Percentiles rank a stretch among this genome's conserved stretches.
These are phyloP conservation scores for Salinomyces thailandicus DNA, from an alignment of 2,329 filamentous ascomycete genomes.

Conservation along the genomic window DNA sequence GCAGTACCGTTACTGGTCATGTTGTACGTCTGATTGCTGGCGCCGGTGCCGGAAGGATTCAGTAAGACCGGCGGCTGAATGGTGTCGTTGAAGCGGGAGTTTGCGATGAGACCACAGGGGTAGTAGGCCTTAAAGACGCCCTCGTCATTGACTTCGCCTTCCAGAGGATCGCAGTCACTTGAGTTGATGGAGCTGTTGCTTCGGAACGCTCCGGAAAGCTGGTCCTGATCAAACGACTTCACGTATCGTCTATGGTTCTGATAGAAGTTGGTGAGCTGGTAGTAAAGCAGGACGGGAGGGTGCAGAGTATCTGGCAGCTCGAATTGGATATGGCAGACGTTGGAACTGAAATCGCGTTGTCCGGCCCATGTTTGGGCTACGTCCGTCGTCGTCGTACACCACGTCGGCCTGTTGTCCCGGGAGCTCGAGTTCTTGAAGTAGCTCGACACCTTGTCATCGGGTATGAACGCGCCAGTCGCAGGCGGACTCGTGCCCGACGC, in stretches of 20 bases:
- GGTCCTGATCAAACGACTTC: constrained; percentile 71
- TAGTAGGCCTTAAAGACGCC: constrained; percentile 60
- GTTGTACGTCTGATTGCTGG: constrained; percentile 46
- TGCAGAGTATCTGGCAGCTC: constrained; percentile 66
- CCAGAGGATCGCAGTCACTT: constrained; percentile 67
- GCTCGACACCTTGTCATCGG: constrained; percentile 47
- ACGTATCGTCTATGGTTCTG: constrained; percentile 97
- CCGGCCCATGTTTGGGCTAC: constrained; percentile 17
- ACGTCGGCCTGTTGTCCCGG: constrained; percentile 32
- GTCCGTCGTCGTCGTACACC: constrained; percentile 51
- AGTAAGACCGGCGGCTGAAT: constrained; percentile 56
- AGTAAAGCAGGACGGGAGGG: constrained; percentile 84
- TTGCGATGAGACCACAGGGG: constrained; percentile 90
- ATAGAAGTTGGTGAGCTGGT: constrained; percentile 94
- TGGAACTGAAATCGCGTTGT: constrained; percentile 21
- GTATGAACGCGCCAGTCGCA: constrained; percentile 40
- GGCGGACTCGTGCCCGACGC: constrained; percentile 5
- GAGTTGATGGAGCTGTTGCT: constrained; percentile 49
- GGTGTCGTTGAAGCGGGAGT: constrained; percentile 94
- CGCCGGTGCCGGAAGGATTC: constrained; percentile 37
- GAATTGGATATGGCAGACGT: constrained; percentile 65
- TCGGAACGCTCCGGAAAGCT: constrained; percentile 65
- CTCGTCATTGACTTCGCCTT: constrained; percentile 22
- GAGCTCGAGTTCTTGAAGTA: constrained; percentile 53
- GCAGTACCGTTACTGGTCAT: constrained; percentile 76